A percentile compares a stretch with the other conserved stretches of the same genome.
These are phyloP conservation scores for Cladophialophora psammophila DNA, from an alignment of 2,329 filamentous ascomycete genomes.

Conservation along the genomic window DNA sequence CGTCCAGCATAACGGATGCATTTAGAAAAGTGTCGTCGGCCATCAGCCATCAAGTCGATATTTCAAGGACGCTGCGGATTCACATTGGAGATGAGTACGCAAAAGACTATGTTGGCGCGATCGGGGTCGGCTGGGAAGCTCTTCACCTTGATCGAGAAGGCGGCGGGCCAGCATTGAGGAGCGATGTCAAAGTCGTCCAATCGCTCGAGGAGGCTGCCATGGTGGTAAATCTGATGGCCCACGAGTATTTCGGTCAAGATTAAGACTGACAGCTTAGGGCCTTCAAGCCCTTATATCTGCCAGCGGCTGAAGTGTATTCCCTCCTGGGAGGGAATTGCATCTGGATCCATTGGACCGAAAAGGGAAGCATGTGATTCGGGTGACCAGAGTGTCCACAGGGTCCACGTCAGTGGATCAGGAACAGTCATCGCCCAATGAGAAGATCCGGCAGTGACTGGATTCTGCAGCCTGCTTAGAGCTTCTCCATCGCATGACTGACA, in stretches of 20 bases:
- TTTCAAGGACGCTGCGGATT: constrained; percentile 38
- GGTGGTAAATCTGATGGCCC: constrained; percentile 35
- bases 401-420: background rate
- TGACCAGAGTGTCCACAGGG: background rate
- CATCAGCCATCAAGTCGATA: constrained; percentile 14
- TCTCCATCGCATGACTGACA: constrained; percentile 12
- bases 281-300: background rate
- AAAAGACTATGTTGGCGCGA: constrained; percentile 52
- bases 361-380: background rate
- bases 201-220: constrained; percentile 31
- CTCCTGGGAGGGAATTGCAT: background rate
- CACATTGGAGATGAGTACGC: constrained; percentile 56
- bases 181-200: constrained; percentile 27
- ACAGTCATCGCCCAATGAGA: constrained; percentile 9
- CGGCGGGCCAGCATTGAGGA: constrained; percentile 1
- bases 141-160: constrained; percentile 45
- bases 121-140: constrained; percentile 49
- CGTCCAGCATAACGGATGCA: constrained; percentile 27
- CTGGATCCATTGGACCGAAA: background rate
- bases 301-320: background rate
- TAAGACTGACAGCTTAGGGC: background rate
- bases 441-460: constrained; percentile 10
- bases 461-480: constrained; percentile 22
- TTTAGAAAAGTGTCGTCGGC: constrained; percentile 26
- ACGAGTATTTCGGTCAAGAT: constrained; percentile 17